These are phyloP conservation scores for Uromyces viciae-fabae DNA, from an alignment of 1,284 basidiomycete genomes.

Conservation along the genomic window DNA sequence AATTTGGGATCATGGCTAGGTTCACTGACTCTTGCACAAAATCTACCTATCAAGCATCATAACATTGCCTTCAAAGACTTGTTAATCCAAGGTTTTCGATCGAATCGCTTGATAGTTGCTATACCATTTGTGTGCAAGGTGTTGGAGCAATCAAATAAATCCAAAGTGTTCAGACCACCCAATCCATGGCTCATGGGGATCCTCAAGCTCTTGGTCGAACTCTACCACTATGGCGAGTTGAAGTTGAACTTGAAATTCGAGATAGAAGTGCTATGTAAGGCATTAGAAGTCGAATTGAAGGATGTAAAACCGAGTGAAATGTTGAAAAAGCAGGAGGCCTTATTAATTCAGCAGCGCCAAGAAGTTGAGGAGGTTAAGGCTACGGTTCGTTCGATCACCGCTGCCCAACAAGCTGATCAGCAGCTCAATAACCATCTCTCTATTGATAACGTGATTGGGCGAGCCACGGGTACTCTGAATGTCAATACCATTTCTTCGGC, in stretches of 20 bases:
- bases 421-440: constrained; percentile 14
- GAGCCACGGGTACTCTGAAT: constrained; percentile 36
- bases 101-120: constrained; percentile 82
- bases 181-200: constrained; percentile 99
- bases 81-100: constrained; percentile 90
- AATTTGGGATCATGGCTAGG: constrained; percentile 95
- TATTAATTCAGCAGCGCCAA: constrained; percentile 18
- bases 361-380: constrained; percentile 9
- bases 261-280: constrained; percentile 94
- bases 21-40: constrained; percentile 81
- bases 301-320: constrained; percentile 72
- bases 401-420: constrained; percentile 4
- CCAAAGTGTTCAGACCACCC: constrained; percentile 86
- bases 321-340: constrained; percentile 16
- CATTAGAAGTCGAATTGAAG: constrained; percentile 81
- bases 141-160: constrained; percentile 81
- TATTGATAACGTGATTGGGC: constrained; percentile 37
- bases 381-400: not conserved
- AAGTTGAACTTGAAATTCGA: constrained; percentile 98
- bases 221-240: constrained; percentile 94
- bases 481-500: not conserved
- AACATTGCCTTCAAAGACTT: constrained; percentile 95
- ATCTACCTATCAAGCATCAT: constrained; percentile 86
- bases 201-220: constrained; percentile 81
- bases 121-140: constrained; percentile 99